phyloP scores from a whole-genome alignment of 306 rosid species.

The Herpetospermum pedunculosum region DNA sequence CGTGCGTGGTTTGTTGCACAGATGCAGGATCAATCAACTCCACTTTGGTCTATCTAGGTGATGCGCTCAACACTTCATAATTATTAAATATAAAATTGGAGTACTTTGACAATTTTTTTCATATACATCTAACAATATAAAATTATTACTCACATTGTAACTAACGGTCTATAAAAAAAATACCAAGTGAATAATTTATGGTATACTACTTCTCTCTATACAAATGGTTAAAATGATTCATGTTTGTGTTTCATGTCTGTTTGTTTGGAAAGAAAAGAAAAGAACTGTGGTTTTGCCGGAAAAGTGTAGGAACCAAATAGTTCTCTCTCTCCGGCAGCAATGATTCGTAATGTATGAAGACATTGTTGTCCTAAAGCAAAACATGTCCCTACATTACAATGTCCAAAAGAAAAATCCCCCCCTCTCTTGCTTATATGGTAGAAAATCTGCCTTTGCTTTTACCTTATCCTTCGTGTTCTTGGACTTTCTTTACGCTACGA shows the following conservation, averaged over 20 bases:
- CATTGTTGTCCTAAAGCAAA: conserved; percentile 65
- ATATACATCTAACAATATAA: too few relatives aligned
- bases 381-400: conserved; percentile 35
- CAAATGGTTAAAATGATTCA: conserved; percentile 2
- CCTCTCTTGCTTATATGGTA: neutral
- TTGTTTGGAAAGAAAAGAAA: conserved; percentile 4
- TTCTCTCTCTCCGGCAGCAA: conserved; percentile 23
- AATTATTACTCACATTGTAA: too few relatives aligned
- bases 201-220: neutral
- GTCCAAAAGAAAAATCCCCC: neutral
- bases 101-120: too few relatives aligned
- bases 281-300: neutral
- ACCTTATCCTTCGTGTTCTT: neutral
- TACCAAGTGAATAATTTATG: too few relatives aligned
- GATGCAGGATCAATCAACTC: too few relatives aligned
- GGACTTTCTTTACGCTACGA: neutral
- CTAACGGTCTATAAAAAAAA: too few relatives aligned
- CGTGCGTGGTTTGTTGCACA: too few relatives aligned
- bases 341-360: conserved; percentile 27
- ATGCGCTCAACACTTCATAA: too few relatives aligned
- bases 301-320: conserved; percentile 7
- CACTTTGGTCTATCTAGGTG: too few relatives aligned
- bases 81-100: too few relatives aligned
- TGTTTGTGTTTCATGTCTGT: neutral
- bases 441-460: conserved; percentile 3